Base-by-base conservation (phyloP, 2,329 filamentous ascomycete species). In the Penicillium aurantiogriseum region DNA sequence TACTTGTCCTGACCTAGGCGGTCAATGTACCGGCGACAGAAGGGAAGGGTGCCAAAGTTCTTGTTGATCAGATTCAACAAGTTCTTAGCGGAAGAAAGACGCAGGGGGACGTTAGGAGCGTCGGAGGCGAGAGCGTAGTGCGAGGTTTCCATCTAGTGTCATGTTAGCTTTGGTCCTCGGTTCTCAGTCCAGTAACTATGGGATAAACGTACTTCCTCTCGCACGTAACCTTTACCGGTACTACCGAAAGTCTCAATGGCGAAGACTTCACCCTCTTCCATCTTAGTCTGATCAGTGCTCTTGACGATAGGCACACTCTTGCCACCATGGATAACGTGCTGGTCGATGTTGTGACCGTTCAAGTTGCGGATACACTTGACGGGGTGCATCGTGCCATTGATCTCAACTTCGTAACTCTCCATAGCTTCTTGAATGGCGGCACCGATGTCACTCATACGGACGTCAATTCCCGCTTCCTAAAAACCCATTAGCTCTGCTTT, bases 221-320 rank as follows among this genome's bases (percentile, higher is more conserved):
- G 81, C 56, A 96, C 90, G 71, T 90, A 89, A 63, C 92, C 92
- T 72, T 91, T 92, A 63, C 92, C 93, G 23, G 92, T 97, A 73
- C 89, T 94, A 59, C 92, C 93, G 74, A 97, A 97, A 0, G 92
- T 97, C 80, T 97, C 92, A 67, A 97, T 96, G 63, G 92, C 92
- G 74, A 95, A 97, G 19, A 92, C 88, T 71, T 97, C 92, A 42
- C 92, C 92, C 77, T 97, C 93, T 78, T 97, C 92, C 93, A 97
- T 97, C 83, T 96, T 96, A 51, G 91, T 95, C 73, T 88, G 86
- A 70, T 96, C 91, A 61, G 85, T 85, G 61, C 86, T 88, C 80
- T 96, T 96, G 63, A 97, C 91, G 69, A 97, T 96, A 0, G 92
- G 93, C 51, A 97, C 91, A 64, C 90, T 92, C 82, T 97, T 97